Evolutionary conservation across 176 grass and related monocot genomes (phyloP).

Genomic region (Triticum timopheevii): DNA sequence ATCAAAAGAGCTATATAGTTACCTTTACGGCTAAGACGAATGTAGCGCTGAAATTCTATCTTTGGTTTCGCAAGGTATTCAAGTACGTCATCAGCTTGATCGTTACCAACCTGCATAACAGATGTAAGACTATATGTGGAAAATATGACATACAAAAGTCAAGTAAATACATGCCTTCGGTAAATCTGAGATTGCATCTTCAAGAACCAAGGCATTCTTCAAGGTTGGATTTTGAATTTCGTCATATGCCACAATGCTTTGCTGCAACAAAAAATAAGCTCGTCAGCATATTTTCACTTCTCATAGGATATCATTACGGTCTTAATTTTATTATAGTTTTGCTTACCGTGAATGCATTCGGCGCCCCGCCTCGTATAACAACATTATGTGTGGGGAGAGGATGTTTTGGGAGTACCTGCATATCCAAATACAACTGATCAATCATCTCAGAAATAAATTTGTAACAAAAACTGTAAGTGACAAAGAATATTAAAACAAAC

Average conservation of each 20-base stretch:
- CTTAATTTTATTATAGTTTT: not conserved
- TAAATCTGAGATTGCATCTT: conserved; percentile 84
- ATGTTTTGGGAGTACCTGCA: conserved; percentile 70
- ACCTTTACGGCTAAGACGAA: conserved; percentile 62
- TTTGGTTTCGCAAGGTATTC: conserved; percentile 26
- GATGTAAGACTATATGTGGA: not conserved
- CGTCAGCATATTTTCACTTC: not conserved
- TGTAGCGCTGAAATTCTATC: conserved; percentile 73
- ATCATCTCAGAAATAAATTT: not conserved
- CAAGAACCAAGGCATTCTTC: conserved; percentile 51
- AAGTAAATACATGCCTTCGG: conserved; percentile 40
- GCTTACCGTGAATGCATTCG: conserved; percentile 63
- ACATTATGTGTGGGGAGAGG: conserved; percentile 81
- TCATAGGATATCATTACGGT: not conserved
- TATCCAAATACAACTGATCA: conserved; percentile 6
- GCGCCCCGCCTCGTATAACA: conserved; percentile 46
- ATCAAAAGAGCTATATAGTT: not conserved
- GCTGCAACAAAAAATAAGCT: conserved; percentile 37
- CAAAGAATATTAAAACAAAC: conserved; percentile 32
- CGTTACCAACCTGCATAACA: conserved; percentile 62
- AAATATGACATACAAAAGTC: not conserved
- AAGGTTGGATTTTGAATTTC: conserved; percentile 48
- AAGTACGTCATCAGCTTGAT: conserved; percentile 53
- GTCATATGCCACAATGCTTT: conserved; percentile 72
- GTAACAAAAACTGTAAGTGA: not conserved